Conservation (phyloP, 139 green algal species). For the Gonium pectorale region DNA sequence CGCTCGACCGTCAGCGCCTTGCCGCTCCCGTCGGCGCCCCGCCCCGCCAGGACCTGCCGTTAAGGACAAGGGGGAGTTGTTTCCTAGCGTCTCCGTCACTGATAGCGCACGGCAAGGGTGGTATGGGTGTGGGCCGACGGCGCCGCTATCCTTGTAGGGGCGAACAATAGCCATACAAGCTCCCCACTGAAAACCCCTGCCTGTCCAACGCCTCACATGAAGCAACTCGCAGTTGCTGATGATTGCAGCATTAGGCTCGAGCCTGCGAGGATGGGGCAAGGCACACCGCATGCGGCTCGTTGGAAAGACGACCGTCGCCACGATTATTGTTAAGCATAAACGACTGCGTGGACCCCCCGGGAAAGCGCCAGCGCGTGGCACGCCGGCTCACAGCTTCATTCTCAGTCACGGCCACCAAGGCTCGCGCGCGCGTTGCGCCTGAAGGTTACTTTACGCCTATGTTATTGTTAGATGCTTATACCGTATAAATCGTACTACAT, state of each 20-base stretch:
- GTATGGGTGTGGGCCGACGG: background rate
- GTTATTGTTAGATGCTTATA: too few species aligned
- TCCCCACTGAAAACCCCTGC: too few species aligned
- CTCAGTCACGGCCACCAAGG: too few species aligned
- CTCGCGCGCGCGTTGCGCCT: too few species aligned
- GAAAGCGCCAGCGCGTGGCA: too few species aligned
- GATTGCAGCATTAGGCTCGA: background rate
- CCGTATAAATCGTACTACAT: too few species aligned
- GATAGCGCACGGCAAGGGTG: background rate
- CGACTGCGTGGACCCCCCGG: too few species aligned
- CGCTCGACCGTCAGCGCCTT: conserved; percentile 1
- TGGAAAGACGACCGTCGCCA: too few species aligned
- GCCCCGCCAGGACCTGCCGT: conserved; percentile 8
- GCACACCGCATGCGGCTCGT: background rate
- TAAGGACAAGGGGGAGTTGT: background rate
- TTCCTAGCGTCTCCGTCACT: background rate
- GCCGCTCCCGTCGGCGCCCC: conserved; percentile 3
- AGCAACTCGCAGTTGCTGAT: conserved; percentile 20
- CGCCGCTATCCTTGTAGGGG: background rate
- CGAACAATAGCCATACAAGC: background rate
- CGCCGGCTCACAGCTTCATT: too few species aligned
- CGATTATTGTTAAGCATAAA: too few species aligned
- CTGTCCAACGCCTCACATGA: background rate
- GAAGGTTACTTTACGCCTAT: too few species aligned
- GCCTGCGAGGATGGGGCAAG: background rate